These are phyloP conservation scores for Chrysoporthe cubensis DNA, from an alignment of 2,329 filamentous ascomycete species.

Conservation along the genomic window DNA sequence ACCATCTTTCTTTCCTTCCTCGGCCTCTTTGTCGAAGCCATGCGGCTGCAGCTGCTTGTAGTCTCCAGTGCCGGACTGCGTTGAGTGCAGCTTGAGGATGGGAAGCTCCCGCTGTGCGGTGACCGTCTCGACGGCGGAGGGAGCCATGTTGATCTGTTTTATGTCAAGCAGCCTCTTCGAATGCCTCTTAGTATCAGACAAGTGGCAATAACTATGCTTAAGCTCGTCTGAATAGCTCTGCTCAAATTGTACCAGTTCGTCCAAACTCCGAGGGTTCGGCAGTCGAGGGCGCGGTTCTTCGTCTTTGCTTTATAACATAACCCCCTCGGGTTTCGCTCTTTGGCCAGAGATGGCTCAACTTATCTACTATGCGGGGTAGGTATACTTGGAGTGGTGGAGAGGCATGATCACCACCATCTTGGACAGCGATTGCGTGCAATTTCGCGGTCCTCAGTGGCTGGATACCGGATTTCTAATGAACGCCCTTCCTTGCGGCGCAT, in stretches of 20 bases:
- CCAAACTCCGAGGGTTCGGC: neutral
- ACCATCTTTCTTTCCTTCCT: constrained; percentile 30
- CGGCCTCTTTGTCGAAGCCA: constrained; percentile 28
- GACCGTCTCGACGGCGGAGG: constrained; percentile 39
- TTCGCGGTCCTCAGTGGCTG: constrained; percentile 21
- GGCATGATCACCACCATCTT: constrained; percentile 24
- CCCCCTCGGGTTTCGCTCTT: neutral
- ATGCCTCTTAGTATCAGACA: neutral
- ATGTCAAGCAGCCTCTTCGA: neutral
- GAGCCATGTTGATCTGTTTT: constrained; percentile 43
- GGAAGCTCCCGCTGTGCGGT: constrained; percentile 34
- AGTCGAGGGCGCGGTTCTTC: neutral
- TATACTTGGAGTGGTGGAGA: neutral
- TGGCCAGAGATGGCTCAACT: constrained; percentile 2
- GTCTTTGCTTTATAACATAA: constrained; percentile 18
- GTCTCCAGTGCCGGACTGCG: constrained; percentile 39
- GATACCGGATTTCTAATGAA: constrained; percentile 19
- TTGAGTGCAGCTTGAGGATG: constrained; percentile 43
- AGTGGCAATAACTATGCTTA: too few species aligned
- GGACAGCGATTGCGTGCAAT: constrained; percentile 27
- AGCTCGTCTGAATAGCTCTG: neutral
- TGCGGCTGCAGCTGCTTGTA: constrained; percentile 33
- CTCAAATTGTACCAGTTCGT: neutral
- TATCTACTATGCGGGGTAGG: constrained; percentile 25
- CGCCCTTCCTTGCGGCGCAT: constrained; percentile 3